These are phyloP conservation scores for Colletotrichum lupini DNA, from an alignment of 2,329 filamentous ascomycete species.

Conservation along the genomic window DNA sequence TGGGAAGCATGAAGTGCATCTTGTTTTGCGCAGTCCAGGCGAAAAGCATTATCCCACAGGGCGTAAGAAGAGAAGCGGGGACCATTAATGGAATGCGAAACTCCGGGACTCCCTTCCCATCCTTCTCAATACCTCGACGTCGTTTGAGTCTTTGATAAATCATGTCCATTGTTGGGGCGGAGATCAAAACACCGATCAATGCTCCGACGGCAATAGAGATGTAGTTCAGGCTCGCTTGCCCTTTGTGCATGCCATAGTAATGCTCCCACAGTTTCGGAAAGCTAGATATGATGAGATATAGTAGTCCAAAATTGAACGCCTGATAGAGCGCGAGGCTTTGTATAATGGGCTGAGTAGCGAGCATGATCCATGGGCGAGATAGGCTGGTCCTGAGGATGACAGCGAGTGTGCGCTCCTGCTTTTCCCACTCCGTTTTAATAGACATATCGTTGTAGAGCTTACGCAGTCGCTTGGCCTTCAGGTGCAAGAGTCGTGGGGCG, in stretches of 20 bases:
- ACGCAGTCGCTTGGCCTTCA: constrained; percentile 46
- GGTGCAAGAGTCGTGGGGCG: constrained; percentile 47
- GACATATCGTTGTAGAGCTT: constrained; percentile 42
- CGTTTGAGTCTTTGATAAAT: constrained; percentile 47
- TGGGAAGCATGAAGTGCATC: constrained; percentile 63
- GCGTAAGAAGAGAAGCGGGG: constrained; percentile 57
- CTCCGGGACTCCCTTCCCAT: constrained; percentile 59
- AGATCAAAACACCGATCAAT: constrained; percentile 63
- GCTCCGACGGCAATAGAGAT: constrained; percentile 73
- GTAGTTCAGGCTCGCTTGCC: constrained; percentile 73
- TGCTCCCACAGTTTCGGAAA: constrained; percentile 68
- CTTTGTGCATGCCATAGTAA: constrained; percentile 65
- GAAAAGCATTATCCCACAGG: constrained; percentile 52
- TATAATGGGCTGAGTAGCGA: constrained; percentile 70
- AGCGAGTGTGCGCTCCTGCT: constrained; percentile 43
- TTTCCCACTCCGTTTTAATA: constrained; percentile 52
- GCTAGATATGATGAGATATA: constrained; percentile 72
- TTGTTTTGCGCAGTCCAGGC: constrained; percentile 55
- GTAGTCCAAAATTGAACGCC: constrained; percentile 69
- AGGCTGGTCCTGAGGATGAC: constrained; percentile 49
- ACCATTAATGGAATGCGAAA: constrained; percentile 57
- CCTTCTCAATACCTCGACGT: constrained; percentile 23
- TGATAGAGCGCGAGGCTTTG: constrained; percentile 65
- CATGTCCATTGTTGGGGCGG: constrained; percentile 55
- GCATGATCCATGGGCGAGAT: constrained; percentile 65